These are phyloP conservation scores for Aureobasidium lini DNA, from an alignment of 2,329 filamentous ascomycete species.

Conservation along the genomic window DNA sequence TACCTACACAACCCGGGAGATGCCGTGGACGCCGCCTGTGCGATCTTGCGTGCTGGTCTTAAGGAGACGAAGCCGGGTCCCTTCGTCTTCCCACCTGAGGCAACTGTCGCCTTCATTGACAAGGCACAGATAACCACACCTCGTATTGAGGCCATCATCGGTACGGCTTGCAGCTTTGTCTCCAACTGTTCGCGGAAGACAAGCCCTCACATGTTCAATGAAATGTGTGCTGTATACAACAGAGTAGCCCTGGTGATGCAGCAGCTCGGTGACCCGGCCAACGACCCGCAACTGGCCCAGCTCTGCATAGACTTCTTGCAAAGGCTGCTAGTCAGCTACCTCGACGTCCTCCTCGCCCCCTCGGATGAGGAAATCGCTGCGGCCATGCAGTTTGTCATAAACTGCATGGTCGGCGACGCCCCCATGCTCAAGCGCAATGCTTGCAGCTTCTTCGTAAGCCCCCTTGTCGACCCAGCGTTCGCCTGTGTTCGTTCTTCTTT, in stretches of 20 bases:
- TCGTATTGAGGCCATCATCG: conserved; percentile 60
- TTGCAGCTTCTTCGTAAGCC: conserved; percentile 60
- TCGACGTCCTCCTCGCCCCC: conserved; percentile 55
- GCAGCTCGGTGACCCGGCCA: conserved; percentile 53
- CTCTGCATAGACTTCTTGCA: conserved; percentile 66
- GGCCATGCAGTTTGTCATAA: conserved; percentile 65
- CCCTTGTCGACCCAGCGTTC: not conserved
- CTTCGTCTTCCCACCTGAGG: conserved; percentile 63
- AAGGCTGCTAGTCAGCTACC: conserved; percentile 54
- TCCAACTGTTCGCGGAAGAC: conserved; percentile 30
- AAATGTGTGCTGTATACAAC: conserved; percentile 48
- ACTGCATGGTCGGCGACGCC: conserved; percentile 62
- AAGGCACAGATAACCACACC: conserved; percentile 52
- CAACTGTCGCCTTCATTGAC: conserved; percentile 57
- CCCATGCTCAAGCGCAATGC: conserved; percentile 68
- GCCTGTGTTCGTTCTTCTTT: not conserved
- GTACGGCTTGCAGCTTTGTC: conserved; percentile 63
- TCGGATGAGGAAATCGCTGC: conserved; percentile 52
- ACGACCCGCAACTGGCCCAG: conserved; percentile 65
- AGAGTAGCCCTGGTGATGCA: conserved; percentile 59
- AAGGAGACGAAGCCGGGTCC: conserved; percentile 66
- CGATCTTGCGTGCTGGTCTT: conserved; percentile 65
- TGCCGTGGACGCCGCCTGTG: conserved; percentile 64
- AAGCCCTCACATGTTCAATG: conserved; percentile 38
- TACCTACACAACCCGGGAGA: conserved; percentile 56